Evolutionary conservation across 1,284 basidiomycete genomes (phyloP), one percentile per base, ranked within the genome.

Genomic region (Vanrija sp.): DNA sequence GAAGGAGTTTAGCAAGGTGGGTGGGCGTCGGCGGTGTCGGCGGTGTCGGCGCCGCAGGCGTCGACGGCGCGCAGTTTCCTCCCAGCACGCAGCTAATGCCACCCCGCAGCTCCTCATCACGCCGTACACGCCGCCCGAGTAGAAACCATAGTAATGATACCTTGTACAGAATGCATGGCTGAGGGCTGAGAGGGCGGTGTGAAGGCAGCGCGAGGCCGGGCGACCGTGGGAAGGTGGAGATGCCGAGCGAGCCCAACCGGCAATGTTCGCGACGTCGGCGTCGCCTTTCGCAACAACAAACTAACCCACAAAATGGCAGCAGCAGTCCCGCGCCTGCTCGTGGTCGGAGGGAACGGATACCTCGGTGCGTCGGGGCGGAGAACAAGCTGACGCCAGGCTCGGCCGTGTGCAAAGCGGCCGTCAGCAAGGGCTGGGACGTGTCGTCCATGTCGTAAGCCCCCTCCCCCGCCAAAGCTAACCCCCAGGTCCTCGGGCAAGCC

Each of bases 271-370:
- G 45, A 38, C 20, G 3, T n/a, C 23, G 23, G 14, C 14, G 39
- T 23, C 8, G 19, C 19, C n/a, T 8, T 41, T 23, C 18, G 22
- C 37, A 41, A 31, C 41, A 43, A 24, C 43, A 23, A 14, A 14
- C 25, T 46, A 23, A 24, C 16, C 5, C 19, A 20, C 19, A 36
- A 16, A 24, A 37, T 27, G 27, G 22, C 47, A 5, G 16, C 45
- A 38, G 12, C 62, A 2, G 62, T 72, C 10, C 70, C 64, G 0
- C 56, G 60, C 80, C 58, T 96, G 54, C 83, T 94, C 8, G 91
- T 97, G 27, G 84, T 96, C 1, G 94, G 94, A 18, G 93, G 93
- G 27, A 96, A 96, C 74, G 93, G 94, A 14, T 97, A 95, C 78
- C 84, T 97, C 61, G 93, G 91, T 88, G 78, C 57, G 14, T 20